A percentile compares a stretch with the other conserved stretches of the same genome.
Conservation (phyloP, 192 early-diverging fungal species). For the Paraglomus occultum region DNA sequence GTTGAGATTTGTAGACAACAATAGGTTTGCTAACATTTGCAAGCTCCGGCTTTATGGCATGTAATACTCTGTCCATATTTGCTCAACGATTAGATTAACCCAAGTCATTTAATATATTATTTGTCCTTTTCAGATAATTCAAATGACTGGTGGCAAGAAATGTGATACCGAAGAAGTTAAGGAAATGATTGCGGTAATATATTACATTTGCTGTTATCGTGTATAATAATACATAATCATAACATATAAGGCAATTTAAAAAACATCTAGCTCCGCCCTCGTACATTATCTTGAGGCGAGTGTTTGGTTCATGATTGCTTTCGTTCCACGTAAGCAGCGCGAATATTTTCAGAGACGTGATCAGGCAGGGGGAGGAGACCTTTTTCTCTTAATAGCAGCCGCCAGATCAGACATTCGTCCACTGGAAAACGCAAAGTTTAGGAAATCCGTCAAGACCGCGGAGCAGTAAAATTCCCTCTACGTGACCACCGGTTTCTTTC, state of each 20-base stretch:
- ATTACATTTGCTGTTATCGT: not conserved
- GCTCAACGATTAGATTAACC: too few relatives aligned
- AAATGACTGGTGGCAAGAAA: not conserved
- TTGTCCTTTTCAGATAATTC: conserved; percentile 2
- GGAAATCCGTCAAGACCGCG: not conserved
- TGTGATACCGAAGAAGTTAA: conserved; percentile 13
- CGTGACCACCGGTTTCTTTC: not conserved
- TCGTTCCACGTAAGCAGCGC: not conserved
- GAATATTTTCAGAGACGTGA: not conserved
- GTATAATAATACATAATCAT: not conserved
- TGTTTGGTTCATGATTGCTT: conserved; percentile 16
- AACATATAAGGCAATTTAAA: not conserved
- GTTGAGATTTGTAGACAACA: too few relatives aligned
- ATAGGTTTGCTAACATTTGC: too few relatives aligned
- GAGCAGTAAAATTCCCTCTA: not conserved
- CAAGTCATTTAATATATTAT: too few relatives aligned
- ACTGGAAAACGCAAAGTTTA: not conserved
- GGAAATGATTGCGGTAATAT: conserved; percentile 19
- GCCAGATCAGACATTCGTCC: not conserved
- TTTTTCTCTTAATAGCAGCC: not conserved
- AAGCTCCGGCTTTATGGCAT: too few relatives aligned
- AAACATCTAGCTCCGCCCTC: conserved; percentile 11
- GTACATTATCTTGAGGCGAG: conserved; percentile 27
- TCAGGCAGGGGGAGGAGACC: not conserved
- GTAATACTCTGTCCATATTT: too few relatives aligned